Conservation (phyloP, 805 yeast species). For the Metschnikowia borealis region DNA sequence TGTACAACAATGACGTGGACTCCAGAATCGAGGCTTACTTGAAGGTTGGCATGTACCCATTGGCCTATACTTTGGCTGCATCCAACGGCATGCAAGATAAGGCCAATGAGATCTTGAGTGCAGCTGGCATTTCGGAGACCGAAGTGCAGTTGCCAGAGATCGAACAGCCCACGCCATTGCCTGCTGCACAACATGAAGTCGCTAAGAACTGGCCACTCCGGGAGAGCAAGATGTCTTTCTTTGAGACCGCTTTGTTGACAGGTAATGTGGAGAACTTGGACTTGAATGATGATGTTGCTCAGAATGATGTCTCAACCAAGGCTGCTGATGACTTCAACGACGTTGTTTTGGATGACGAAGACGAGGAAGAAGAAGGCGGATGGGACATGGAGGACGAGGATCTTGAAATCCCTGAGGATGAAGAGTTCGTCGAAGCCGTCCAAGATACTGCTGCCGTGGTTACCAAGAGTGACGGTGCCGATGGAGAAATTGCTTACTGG, state of each 20-base stretch:
- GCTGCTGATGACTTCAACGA: conserved; percentile 12
- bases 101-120: conserved; percentile 67
- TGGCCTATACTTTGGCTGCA: conserved; percentile 92
- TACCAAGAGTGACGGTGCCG: conserved; percentile 25
- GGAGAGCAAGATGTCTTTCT: conserved; percentile 67
- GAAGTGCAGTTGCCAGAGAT: conserved; percentile 63
- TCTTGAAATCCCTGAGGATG: conserved; percentile 51
- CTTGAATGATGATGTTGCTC: conserved; percentile 38
- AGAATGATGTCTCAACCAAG: neutral
- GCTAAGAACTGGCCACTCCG: conserved; percentile 78
- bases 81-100: conserved; percentile 74
- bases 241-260: conserved; percentile 70
- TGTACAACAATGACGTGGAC: conserved; percentile 70
- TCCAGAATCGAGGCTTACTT: conserved; percentile 71
- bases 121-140: conserved; percentile 59
- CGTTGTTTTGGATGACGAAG: conserved; percentile 24
- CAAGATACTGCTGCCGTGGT: conserved; percentile 9
- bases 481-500: conserved; percentile 74
- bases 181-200: conserved; percentile 46
- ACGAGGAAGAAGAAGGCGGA: conserved; percentile 61
- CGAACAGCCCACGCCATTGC: conserved; percentile 40
- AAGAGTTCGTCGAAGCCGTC: conserved; percentile 25
- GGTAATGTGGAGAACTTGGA: conserved; percentile 71
- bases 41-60: conserved; percentile 75
- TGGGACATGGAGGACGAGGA: conserved; percentile 85